Evolutionary conservation across 192 early-diverging fungal genomes (phyloP), one percentile per base, ranked within the genome.

Genomic region (Gigaspora rosea): DNA sequence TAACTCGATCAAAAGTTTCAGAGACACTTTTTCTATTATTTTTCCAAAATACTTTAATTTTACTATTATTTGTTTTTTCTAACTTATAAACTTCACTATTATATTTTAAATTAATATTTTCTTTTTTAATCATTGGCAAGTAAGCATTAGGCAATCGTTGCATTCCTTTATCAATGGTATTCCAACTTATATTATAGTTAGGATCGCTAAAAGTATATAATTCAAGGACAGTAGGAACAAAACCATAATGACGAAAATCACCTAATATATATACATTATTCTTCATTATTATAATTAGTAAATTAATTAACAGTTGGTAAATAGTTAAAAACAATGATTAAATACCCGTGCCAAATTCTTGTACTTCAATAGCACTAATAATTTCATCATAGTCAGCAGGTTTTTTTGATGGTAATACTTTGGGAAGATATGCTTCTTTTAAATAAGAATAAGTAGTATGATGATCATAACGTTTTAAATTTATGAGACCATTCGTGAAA

Each of bases 71-170:
- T 4, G 18, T 66, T 18, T 48, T 59, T 0, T 66, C 61, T 13
- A 82, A 2, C 20, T 80, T 80, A 15, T 51, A 66, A 13, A 82
- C 81, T 32, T 71, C 59, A 13, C 52, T 18, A 5, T 78, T 50
- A 36, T 73, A 82, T 9, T 11, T 73, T 13, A 80, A 51, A 22
- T 79, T 71, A 10, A 48, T 32, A 32, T 69, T 11, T 67, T 48
- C 46, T 10, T 82, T 58, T 15, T 69, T 76, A 12, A 81, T 20
- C 2, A 61, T 13, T 50, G 69, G 75, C 0, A 11, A 22, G 22
- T 80, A 82, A 9, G 81, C 81, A 27, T 82, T 20, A 46, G 81
- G 59, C 11, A 81, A 70, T 48, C 81, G 79, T 36, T 77, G 63
- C 48, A 82, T 50, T 20, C 81, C 81, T 8, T 80, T 63, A 54